Evolutionary conservation across 257 asterid genomes (phyloP).

Genomic region (Salvia hispanica): DNA sequence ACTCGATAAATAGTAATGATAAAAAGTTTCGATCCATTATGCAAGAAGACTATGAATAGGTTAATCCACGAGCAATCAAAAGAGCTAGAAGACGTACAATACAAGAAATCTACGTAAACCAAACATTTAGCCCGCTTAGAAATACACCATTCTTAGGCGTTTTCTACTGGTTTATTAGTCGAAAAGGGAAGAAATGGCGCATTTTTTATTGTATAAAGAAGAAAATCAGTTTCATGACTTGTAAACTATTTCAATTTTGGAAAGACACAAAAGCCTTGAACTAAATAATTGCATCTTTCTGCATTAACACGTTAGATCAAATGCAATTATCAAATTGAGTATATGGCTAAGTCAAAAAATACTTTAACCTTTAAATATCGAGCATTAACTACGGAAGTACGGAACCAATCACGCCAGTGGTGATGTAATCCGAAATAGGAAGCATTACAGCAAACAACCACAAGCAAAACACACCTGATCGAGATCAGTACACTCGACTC

Average conservation of each 20-base stretch:
- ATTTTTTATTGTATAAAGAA: not conserved
- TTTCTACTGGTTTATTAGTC: not conserved
- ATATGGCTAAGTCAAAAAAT: no score
- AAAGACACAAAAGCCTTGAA: not conserved
- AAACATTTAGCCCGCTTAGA: not conserved
- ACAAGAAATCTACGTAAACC: not conserved
- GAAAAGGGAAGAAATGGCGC: not conserved
- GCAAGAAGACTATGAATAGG: not conserved
- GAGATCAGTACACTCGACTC: conserved; percentile 46
- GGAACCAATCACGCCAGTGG: not conserved
- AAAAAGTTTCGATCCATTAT: no score
- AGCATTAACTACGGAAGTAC: not conserved
- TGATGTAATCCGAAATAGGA: not conserved
- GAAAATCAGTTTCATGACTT: not conserved
- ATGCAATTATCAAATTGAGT: not conserved
- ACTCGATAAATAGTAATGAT: not conserved
- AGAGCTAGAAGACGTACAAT: not conserved
- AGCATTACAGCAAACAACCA: conserved; percentile 11
- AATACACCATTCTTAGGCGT: not conserved
- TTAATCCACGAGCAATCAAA: not conserved
- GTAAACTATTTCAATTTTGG: not conserved
- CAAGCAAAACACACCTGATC: conserved; percentile 57
- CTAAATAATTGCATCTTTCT: not conserved
- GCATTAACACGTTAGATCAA: not conserved
- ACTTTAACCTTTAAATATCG: not conserved